Evolutionary conservation across 306 rosid genomes (phyloP).

Genomic region (Herpetospermum pedunculosum): DNA sequence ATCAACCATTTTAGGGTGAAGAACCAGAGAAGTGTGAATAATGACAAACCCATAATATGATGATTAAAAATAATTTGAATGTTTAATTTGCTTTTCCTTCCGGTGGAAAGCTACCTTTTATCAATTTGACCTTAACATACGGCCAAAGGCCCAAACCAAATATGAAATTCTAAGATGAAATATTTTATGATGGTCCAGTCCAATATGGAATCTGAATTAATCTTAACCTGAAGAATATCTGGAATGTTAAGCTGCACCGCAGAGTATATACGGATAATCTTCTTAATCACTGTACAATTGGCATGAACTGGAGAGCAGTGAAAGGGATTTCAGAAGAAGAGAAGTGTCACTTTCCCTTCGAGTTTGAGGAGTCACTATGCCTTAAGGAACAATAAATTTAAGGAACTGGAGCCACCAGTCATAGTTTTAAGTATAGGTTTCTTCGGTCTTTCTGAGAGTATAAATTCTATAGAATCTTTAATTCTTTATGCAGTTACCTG

Average conservation of each 20-base stretch:
- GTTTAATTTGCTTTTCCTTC: not conserved
- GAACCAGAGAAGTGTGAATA: not conserved
- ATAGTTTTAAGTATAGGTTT: constrained; percentile 2
- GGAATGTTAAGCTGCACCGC: not conserved
- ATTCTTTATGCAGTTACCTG: constrained; percentile 35
- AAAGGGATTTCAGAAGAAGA: not conserved
- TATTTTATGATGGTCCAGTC: too few species aligned
- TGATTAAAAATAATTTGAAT: not conserved
- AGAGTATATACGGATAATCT: not conserved
- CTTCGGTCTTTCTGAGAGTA: not conserved
- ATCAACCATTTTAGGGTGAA: not conserved
- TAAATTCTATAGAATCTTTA: not conserved
- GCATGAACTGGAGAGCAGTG: not conserved
- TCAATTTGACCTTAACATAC: not conserved
- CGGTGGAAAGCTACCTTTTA: not conserved
- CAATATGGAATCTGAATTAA: not conserved
- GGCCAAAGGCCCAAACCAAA: not conserved
- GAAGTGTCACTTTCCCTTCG: not conserved
- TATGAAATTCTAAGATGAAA: not conserved
- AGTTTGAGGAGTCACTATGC: not conserved
- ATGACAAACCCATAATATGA: not conserved
- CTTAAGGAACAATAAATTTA: not conserved
- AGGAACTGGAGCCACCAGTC: not conserved
- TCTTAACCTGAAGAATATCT: not conserved
- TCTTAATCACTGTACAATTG: not conserved